Conservation (phyloP, 805 yeast species). For the Candida sphagnicola region DNA sequence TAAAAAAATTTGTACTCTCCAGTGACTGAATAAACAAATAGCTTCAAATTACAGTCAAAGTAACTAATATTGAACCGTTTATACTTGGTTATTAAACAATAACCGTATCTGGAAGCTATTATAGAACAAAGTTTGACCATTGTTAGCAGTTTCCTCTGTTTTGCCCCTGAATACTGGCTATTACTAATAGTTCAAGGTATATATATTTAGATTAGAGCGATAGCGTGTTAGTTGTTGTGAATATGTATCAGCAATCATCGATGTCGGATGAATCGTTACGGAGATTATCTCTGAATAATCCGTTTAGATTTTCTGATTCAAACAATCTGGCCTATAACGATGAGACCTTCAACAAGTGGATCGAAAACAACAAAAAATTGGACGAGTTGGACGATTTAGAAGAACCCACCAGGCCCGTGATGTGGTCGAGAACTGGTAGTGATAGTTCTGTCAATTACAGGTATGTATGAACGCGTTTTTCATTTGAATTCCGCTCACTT, state of each 20-base stretch:
- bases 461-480: slow-evolving; percentile 2
- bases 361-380: slow-evolving; percentile 41
- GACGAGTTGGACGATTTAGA: slow-evolving; percentile 41
- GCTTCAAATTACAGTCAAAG: too few relatives aligned
- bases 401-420: slow-evolving; percentile 10
- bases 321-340: not conserved
- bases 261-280: slow-evolving; percentile 34
- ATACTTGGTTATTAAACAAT: too few relatives aligned
- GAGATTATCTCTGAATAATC: slow-evolving; percentile 63
- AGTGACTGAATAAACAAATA: not conserved
- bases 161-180: too few relatives aligned
- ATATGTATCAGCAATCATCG: slow-evolving; percentile 40
- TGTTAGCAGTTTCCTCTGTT: too few relatives aligned
- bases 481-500: too few relatives aligned
- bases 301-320: slow-evolving; percentile 46
- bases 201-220: too few relatives aligned
- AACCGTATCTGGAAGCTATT: too few relatives aligned
- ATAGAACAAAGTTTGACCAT: too few relatives aligned
- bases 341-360: slow-evolving; percentile 37
- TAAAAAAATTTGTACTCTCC: not conserved
- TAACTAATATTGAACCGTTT: too few relatives aligned
- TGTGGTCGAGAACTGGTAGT: slow-evolving; percentile 17
- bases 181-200: too few relatives aligned
- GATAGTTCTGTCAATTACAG: slow-evolving; percentile 29
- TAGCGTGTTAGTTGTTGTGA: too few relatives aligned